Percentiles rank a stretch among this genome's conserved stretches.
Conservation (phyloP, 768 basidiomycete species). For the Pleurotus giganteus region DNA sequence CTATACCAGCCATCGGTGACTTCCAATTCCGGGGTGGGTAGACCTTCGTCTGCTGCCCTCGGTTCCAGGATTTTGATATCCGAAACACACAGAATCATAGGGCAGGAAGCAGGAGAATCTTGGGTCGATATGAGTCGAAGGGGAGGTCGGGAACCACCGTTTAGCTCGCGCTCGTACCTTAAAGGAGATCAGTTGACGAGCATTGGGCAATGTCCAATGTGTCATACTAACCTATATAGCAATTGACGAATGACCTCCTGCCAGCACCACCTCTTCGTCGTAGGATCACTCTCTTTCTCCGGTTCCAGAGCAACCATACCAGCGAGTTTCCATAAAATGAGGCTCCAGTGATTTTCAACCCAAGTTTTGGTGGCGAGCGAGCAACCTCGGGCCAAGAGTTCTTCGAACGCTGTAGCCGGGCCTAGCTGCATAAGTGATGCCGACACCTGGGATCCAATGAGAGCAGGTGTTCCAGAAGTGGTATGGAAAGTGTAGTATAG, state of each 20-base stretch:
- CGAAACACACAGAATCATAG: conserved; percentile 86
- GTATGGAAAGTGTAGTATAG: conserved; percentile 60
- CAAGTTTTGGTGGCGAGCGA: conserved; percentile 68
- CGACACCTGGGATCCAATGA: conserved; percentile 17
- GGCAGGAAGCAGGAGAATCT: conserved; percentile 74
- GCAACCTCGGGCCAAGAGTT: conserved; percentile 60
- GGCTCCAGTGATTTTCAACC: conserved; percentile 90
- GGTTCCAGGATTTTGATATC: conserved; percentile 56
- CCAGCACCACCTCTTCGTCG: conserved; percentile 75
- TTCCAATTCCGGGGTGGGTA: conserved; percentile 65
- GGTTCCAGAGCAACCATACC: conserved; percentile 80
- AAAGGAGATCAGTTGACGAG: not conserved
- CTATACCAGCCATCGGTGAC: conserved; percentile 99
- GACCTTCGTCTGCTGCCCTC: conserved; percentile 35
- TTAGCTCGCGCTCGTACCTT: conserved; percentile 89
- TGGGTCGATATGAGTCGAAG: conserved; percentile 80
- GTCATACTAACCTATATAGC: conserved; percentile 63
- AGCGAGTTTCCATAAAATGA: conserved; percentile 94
- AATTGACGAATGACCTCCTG: conserved; percentile 79
- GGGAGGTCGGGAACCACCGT: conserved; percentile 74
- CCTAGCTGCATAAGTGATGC: conserved; percentile 33
- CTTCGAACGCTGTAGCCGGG: conserved; percentile 51
- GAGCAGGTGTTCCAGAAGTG: conserved; percentile 22
- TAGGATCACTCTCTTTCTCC: conserved; percentile 39
- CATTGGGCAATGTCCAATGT: not conserved